These are phyloP conservation scores for Populus hybrid DNA, from an alignment of 441 rosid genomes.

Conservation along the genomic window DNA sequence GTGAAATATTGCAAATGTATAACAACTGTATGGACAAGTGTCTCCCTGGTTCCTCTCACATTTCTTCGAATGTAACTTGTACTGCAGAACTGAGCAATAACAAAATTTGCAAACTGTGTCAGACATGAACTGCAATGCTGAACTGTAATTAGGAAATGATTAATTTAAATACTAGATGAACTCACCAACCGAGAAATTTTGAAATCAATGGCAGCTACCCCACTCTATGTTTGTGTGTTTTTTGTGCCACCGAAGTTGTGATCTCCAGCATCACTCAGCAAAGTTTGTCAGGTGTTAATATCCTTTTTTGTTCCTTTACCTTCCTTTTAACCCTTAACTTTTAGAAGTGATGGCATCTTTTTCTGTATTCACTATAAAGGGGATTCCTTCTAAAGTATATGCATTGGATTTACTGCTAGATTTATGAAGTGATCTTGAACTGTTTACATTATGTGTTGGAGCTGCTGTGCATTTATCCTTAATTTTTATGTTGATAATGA, in stretches of 20 bases:
- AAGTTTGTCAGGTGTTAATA: background rate
- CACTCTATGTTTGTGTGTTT: background rate
- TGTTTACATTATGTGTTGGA: background rate
- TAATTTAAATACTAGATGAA: background rate
- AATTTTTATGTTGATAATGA: background rate
- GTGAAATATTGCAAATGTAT: no score
- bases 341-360: background rate
- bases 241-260: background rate
- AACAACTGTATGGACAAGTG: no score
- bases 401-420: background rate
- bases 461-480: background rate
- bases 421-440: background rate
- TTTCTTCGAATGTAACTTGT: no score
- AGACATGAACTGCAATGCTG: background rate
- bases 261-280: background rate
- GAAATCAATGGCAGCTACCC: background rate
- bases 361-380: background rate
- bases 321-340: background rate
- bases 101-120: background rate
- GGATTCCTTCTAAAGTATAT: background rate
- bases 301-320: background rate
- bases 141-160: background rate
- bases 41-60: no score
- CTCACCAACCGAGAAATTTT: background rate
- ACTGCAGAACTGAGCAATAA: no score